Percentiles rank a stretch among this genome's conserved stretches.
phyloP scores from a whole-genome alignment of 768 basidiomycete species.

The Lentinula sp. region DNA sequence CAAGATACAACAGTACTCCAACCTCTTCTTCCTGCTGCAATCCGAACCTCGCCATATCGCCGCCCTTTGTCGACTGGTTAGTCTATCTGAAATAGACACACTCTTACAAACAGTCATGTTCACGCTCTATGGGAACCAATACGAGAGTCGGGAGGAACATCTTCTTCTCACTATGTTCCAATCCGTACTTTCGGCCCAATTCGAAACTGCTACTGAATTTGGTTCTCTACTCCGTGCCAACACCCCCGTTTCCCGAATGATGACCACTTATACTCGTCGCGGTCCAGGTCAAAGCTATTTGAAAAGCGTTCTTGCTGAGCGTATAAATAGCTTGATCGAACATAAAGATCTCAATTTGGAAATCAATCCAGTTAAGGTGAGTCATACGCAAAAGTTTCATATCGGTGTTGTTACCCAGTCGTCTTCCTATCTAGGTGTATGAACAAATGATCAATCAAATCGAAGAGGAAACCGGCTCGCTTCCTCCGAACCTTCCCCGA shows the following conservation, averaged over 20 bases:
- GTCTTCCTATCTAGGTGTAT: constrained; percentile 63
- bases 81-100: constrained; percentile 95
- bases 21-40: constrained; percentile 97
- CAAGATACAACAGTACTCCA: constrained; percentile 92
- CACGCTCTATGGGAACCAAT: constrained; percentile 98
- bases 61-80: constrained; percentile 92
- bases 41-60: constrained; percentile 97
- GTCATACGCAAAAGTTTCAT: constrained; percentile 3
- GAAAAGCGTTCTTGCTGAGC: constrained; percentile 94
- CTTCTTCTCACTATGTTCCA: constrained; percentile 99
- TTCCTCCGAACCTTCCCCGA: constrained; percentile 87
- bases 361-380: constrained; percentile 96
- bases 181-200: constrained; percentile 96
- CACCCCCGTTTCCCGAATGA: constrained; percentile 99
- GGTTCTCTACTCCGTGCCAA: constrained; percentile 98
- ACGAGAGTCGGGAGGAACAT: constrained; percentile 97
- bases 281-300: constrained; percentile 98
- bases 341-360: constrained; percentile 99
- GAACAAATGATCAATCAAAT: constrained; percentile 99
- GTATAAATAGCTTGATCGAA: constrained; percentile 97
- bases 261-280: constrained; percentile 99
- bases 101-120: constrained; percentile 99
- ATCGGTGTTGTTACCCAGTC: neutral
- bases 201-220: constrained; percentile 98
- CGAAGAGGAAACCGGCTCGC: constrained; percentile 90